These are phyloP conservation scores for Myxozyma kluyveri DNA, from an alignment of 805 yeast genomes.

Conservation along the genomic window DNA sequence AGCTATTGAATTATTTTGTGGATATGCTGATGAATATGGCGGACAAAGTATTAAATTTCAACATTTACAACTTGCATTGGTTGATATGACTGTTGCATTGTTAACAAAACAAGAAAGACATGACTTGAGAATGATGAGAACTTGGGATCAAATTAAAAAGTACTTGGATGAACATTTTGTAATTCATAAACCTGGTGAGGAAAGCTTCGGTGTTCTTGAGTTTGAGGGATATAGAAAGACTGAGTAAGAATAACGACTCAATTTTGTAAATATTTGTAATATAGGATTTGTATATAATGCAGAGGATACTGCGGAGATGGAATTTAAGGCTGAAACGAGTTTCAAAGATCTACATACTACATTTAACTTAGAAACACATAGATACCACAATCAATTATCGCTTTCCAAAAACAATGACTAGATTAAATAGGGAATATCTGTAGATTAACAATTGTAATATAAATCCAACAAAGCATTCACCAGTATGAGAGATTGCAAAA, in stretches of 20 bases:
- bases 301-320: too few species aligned
- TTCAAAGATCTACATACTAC: too few species aligned
- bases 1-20: conserved; percentile 80
- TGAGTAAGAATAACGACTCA: not conserved
- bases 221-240: conserved; percentile 16
- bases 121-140: conserved; percentile 61
- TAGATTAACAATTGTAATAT: too few species aligned
- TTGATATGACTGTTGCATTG: conserved; percentile 67
- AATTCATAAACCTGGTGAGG: conserved; percentile 64
- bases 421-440: too few species aligned
- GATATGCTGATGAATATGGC: conserved; percentile 73
- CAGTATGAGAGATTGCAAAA: too few species aligned
- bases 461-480: too few species aligned
- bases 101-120: conserved; percentile 50
- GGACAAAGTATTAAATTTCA: conserved; percentile 59
- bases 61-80: conserved; percentile 79
- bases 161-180: conserved; percentile 76
- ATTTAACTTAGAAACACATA: too few species aligned
- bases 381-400: too few species aligned
- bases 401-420: too few species aligned
- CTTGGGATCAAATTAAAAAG: conserved; percentile 65
- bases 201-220: conserved; percentile 56
- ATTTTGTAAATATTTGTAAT: too few species aligned
- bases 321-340: too few species aligned
- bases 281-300: too few species aligned